Percentiles rank a stretch among this genome's conserved stretches.
phyloP scores from a whole-genome alignment of 2,329 filamentous ascomycete species.

The Sporothrix pallida region DNA sequence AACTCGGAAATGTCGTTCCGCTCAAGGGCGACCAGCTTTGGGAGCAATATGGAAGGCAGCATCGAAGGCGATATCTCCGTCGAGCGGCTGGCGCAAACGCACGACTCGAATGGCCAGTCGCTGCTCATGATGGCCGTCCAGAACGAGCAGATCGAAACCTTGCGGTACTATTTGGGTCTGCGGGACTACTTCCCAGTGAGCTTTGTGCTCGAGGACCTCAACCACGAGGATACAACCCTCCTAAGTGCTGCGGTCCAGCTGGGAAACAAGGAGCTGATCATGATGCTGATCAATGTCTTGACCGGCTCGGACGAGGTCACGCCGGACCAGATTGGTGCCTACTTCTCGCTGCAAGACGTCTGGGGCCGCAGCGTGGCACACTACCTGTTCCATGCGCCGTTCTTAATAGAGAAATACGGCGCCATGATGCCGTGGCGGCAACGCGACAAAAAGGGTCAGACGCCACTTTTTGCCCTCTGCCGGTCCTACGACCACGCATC shows the following conservation, averaged over 20 bases:
- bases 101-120: conserved; percentile 76
- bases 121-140: conserved; percentile 86
- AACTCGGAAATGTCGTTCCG: conserved; percentile 83
- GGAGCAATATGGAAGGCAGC: conserved; percentile 69
- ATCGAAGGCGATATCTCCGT: conserved; percentile 88
- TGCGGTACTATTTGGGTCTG: conserved; percentile 80
- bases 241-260: conserved; percentile 90
- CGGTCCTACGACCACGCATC: conserved; percentile 91
- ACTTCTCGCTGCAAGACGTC: conserved; percentile 77
- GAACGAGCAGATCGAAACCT: conserved; percentile 69
- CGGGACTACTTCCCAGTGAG: conserved; percentile 74
- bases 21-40: conserved; percentile 78
- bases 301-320: conserved; percentile 55
- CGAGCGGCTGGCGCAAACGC: conserved; percentile 75
- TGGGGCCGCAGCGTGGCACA: conserved; percentile 92
- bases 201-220: conserved; percentile 79
- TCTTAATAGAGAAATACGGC: conserved; percentile 77
- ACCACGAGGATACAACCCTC: conserved; percentile 87
- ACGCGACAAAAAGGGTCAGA: conserved; percentile 95
- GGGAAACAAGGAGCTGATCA: conserved; percentile 74
- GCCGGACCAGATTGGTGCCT: conserved; percentile 64
- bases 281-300: conserved; percentile 75
- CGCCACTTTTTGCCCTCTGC: conserved; percentile 93
- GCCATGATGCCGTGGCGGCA: conserved; percentile 83
- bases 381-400: conserved; percentile 91